phyloP scores from a whole-genome alignment of 805 yeast genomes.

The Kuraishia ogatae region DNA sequence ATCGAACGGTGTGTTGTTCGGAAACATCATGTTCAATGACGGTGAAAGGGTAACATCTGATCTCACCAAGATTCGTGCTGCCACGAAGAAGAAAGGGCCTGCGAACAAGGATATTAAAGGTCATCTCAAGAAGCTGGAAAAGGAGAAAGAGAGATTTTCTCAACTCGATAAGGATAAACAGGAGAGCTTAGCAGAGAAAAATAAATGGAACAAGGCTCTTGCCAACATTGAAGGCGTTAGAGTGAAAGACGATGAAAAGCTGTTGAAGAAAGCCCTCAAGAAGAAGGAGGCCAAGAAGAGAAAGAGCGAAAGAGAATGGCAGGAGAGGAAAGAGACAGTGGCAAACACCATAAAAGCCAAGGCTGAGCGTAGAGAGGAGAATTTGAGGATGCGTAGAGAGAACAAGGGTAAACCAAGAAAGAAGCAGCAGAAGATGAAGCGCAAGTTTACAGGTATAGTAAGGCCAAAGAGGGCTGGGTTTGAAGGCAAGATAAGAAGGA shows the following conservation, averaged over 20 bases:
- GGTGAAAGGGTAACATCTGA: slow-evolving; percentile 78
- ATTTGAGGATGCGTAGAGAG: slow-evolving; percentile 75
- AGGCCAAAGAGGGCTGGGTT: slow-evolving; percentile 70
- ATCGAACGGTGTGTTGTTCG: slow-evolving; percentile 49
- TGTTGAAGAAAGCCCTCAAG: slow-evolving; percentile 79
- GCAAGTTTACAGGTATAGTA: slow-evolving; percentile 50
- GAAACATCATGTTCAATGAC: slow-evolving; percentile 74
- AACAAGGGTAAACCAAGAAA: slow-evolving; percentile 77
- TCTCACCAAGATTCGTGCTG: slow-evolving; percentile 45
- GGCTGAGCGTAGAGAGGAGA: slow-evolving; percentile 86
- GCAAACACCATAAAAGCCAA: slow-evolving; percentile 65
- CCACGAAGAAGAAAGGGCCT: slow-evolving; percentile 71
- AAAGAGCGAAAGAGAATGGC: slow-evolving; percentile 88
- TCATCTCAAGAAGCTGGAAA: slow-evolving; percentile 69
- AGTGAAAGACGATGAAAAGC: slow-evolving; percentile 81
- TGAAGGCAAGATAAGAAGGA: slow-evolving; percentile 48
- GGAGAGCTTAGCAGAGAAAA: slow-evolving; percentile 55
- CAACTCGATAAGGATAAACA: slow-evolving; percentile 53
- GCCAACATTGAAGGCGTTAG: slow-evolving; percentile 84
- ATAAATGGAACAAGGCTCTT: slow-evolving; percentile 78
- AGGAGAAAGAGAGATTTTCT: slow-evolving; percentile 56
- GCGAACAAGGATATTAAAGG: slow-evolving; percentile 76
- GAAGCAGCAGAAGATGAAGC: slow-evolving; percentile 58
- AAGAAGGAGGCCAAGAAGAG: slow-evolving; percentile 76
- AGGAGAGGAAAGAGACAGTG: slow-evolving; percentile 76